phyloP scores from a whole-genome alignment of 345 rosid genomes.

The Arabidopsis suecica region DNA sequence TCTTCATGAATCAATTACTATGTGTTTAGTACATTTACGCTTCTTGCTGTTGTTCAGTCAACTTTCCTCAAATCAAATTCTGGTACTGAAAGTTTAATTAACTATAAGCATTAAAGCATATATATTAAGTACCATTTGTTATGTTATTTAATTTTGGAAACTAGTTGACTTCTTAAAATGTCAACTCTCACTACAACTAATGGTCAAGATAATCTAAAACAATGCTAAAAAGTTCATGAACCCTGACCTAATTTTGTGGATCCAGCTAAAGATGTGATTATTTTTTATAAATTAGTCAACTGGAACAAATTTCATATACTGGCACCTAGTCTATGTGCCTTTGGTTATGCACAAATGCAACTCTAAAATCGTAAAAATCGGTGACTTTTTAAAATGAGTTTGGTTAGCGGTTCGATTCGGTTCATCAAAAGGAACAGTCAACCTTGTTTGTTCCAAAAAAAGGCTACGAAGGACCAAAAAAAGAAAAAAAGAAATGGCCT shows the following conservation, averaged over 20 bases:
- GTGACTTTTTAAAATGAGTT: too few species aligned
- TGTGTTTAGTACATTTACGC: too few species aligned
- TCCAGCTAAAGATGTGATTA: background rate
- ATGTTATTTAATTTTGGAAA: background rate
- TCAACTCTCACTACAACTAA: background rate
- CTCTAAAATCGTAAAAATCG: too few species aligned
- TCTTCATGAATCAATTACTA: too few species aligned
- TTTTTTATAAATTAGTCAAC: background rate
- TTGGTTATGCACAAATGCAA: too few species aligned
- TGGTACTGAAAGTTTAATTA: background rate
- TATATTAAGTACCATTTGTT: background rate
- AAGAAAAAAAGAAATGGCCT: slow-evolving; percentile 48
- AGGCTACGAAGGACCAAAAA: too few species aligned
- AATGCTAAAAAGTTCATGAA: background rate
- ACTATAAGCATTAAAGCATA: background rate
- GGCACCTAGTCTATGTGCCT: too few species aligned
- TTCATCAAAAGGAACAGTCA: too few species aligned
- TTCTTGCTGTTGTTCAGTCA: background rate
- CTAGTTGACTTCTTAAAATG: background rate
- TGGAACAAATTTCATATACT: background rate
- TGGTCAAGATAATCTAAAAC: slow-evolving; percentile 7
- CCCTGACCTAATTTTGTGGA: background rate
- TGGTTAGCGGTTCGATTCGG: too few species aligned
- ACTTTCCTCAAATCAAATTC: background rate
- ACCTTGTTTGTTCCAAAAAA: too few species aligned